phyloP scores from a whole-genome alignment of 2,329 filamentous ascomycete genomes.

The Camptophora hylomeconis region DNA sequence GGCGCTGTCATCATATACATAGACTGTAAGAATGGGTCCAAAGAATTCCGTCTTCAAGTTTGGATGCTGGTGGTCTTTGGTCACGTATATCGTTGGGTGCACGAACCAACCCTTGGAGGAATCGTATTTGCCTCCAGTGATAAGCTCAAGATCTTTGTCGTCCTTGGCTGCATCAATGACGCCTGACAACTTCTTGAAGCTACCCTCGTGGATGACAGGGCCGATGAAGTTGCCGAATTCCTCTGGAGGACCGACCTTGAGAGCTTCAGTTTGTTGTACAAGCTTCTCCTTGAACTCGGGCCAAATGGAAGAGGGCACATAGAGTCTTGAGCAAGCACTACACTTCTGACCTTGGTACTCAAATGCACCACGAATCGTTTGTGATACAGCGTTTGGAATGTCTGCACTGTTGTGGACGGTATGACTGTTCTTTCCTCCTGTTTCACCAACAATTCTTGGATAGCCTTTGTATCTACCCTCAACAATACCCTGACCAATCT shows the following conservation, averaged over 20 bases:
- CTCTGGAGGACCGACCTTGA: constrained; percentile 54
- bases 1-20: constrained; percentile 58
- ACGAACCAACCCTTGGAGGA: constrained; percentile 61
- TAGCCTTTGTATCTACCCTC: constrained; percentile 66
- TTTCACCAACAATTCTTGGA: constrained; percentile 71
- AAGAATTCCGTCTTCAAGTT: constrained; percentile 64
- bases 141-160: constrained; percentile 52
- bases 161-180: constrained; percentile 62
- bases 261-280: constrained; percentile 47
- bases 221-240: constrained; percentile 62
- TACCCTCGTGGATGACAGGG: constrained; percentile 63
- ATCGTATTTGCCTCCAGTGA: constrained; percentile 62
- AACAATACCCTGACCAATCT: constrained; percentile 65
- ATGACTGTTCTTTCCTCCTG: constrained; percentile 80
- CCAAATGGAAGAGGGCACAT: constrained; percentile 60
- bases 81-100: constrained; percentile 61
- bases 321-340: constrained; percentile 61
- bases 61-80: constrained; percentile 53
- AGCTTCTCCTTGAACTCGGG: constrained; percentile 53
- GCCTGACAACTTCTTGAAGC: constrained; percentile 60
- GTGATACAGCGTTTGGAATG: constrained; percentile 57
- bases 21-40: constrained; percentile 54
- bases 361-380: constrained; percentile 67
- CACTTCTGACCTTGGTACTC: constrained; percentile 80
- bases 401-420: constrained; percentile 60